Conservation (phyloP, 1,139 yeast species). For the Pneumocystis canis region DNA sequence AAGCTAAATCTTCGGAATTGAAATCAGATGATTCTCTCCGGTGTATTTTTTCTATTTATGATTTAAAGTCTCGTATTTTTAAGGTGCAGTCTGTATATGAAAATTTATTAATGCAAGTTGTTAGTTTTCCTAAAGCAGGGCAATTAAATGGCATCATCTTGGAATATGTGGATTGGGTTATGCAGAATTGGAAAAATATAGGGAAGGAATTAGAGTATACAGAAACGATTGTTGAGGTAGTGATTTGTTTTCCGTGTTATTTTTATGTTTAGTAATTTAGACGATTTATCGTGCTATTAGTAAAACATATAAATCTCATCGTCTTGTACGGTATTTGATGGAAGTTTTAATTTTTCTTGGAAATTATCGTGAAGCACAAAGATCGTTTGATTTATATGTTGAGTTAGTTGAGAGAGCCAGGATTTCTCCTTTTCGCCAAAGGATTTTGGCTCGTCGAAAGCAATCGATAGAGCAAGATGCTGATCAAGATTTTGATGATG, state of each 20-base stretch:
- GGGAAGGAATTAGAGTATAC: neutral
- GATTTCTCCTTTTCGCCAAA: neutral
- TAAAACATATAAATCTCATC: neutral
- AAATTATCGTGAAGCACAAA: neutral
- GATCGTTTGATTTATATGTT: neutral
- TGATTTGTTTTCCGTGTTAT: neutral
- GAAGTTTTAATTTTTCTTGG: neutral
- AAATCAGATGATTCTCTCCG: neutral
- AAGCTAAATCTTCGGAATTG: neutral
- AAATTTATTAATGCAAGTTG: neutral
- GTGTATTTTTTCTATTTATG: neutral
- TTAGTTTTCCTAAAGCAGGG: neutral
- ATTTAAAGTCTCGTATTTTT: neutral
- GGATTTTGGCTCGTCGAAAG: neutral
- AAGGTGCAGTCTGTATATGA: neutral
- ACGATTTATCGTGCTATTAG: neutral
- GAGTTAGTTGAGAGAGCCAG: neutral
- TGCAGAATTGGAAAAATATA: neutral
- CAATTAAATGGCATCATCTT: neutral
- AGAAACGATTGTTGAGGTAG: neutral
- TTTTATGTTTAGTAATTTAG: neutral
- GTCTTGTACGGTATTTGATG: neutral
- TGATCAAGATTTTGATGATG: neutral
- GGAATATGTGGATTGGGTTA: neutral
- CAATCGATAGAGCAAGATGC: neutral